A percentile compares a stretch with the other conserved stretches of the same genome.
These are phyloP conservation scores for Abelmoschus esculentus DNA, from an alignment of 345 rosid species.

Conservation along the genomic window DNA sequence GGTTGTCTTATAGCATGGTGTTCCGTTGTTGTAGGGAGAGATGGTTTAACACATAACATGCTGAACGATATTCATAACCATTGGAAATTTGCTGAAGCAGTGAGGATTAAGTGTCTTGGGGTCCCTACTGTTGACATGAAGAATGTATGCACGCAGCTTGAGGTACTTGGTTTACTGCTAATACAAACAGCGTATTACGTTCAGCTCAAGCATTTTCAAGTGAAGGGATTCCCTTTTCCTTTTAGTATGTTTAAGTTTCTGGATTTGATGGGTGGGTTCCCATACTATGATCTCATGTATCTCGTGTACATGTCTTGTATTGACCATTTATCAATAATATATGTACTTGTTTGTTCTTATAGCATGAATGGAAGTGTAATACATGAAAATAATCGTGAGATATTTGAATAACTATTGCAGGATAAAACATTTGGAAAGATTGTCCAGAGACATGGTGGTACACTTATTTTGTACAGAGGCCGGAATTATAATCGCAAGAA, in stretches of 20 bases:
- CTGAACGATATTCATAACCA: conserved; percentile 77
- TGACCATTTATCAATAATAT: background rate
- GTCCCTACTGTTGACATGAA: conserved; percentile 90
- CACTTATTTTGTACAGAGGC: conserved; percentile 69
- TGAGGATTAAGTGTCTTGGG: conserved; percentile 80
- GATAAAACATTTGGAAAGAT: conserved; percentile 71
- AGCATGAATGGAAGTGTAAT: background rate
- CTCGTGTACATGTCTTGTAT: background rate
- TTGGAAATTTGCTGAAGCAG: conserved; percentile 73
- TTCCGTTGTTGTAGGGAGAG: conserved; percentile 50
- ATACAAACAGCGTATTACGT: background rate
- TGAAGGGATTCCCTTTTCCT: background rate
- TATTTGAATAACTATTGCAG: conserved; percentile 22
- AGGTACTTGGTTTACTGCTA: conserved; percentile 39
- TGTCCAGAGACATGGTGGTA: conserved; percentile 69
- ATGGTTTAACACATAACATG: conserved; percentile 97
- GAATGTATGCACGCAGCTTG: conserved; percentile 72
- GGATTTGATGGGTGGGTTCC: background rate
- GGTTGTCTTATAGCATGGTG: background rate
- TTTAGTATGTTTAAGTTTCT: background rate
- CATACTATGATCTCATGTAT: background rate
- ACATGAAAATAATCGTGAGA: background rate
- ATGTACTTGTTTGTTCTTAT: background rate
- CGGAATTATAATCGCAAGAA: conserved; percentile 67
- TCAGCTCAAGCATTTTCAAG: conserved; percentile 7